Conservation (phyloP, 331 rosid species). For the Malus hybrid region DNA sequence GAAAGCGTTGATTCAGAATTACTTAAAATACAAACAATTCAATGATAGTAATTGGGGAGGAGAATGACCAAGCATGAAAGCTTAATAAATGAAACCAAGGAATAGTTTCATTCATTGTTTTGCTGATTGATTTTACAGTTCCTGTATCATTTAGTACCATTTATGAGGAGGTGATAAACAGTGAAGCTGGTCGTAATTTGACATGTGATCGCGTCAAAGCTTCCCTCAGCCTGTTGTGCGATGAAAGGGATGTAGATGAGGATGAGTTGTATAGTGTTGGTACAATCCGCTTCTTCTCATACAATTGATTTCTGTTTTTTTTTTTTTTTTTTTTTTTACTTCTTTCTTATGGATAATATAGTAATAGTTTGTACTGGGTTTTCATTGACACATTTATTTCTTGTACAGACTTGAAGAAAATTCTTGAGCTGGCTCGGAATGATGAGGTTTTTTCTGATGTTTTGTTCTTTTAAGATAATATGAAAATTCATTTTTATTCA, state of each 20-base stretch:
- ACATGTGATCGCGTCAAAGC: constrained; percentile 61
- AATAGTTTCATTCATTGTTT: not conserved
- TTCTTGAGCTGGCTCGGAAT: constrained; percentile 56
- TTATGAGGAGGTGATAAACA: constrained; percentile 73
- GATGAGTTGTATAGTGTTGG: constrained; percentile 41
- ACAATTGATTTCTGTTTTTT: not conserved
- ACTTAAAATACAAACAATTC: too few species aligned
- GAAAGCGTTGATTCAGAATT: too few species aligned
- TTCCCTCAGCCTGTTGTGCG: constrained; percentile 56
- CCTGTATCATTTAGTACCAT: constrained; percentile 52
- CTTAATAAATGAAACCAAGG: not conserved
- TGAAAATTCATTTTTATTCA: too few species aligned
- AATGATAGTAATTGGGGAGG: too few species aligned
- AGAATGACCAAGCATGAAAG: not conserved
- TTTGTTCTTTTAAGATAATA: not conserved
- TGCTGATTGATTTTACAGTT: constrained; percentile 39
- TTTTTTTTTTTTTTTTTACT: not conserved
- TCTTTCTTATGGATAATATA: not conserved
- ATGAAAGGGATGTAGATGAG: constrained; percentile 14
- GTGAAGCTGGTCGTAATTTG: constrained; percentile 56
- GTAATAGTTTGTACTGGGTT: not conserved
- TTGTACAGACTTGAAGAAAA: constrained; percentile 65
- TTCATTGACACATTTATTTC: constrained; percentile 17
- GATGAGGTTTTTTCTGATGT: constrained; percentile 54
- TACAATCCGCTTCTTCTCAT: constrained; percentile 18